phyloP scores from a whole-genome alignment of 345 rosid species.

The Heritiera fomes region DNA sequence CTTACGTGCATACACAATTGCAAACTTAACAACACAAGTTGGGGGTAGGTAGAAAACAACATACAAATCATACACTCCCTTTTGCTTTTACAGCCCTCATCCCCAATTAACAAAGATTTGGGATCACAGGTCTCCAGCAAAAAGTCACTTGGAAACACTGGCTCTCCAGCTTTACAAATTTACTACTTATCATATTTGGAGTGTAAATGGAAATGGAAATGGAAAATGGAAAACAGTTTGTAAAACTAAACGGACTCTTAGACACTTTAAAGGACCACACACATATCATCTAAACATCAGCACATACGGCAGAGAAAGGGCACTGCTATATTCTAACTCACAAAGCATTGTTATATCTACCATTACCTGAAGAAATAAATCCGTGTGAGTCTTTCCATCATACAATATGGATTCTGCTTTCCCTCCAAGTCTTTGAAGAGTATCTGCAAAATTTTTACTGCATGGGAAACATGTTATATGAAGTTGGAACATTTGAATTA shows the following conservation, averaged over 20 bases:
- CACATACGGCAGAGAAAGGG: background rate
- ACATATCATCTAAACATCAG: too few relatives aligned
- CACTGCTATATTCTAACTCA: background rate
- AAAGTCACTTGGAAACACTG: background rate
- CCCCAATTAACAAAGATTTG: background rate
- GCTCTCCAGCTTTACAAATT: too few relatives aligned
- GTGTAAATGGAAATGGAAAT: too few relatives aligned
- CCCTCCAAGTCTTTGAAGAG: slow-evolving; percentile 71
- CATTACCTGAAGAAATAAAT: slow-evolving; percentile 89
- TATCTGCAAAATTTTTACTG: slow-evolving; percentile 77
- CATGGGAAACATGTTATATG: slow-evolving; percentile 20
- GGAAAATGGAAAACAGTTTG: too few relatives aligned
- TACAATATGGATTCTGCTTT: slow-evolving; percentile 71
- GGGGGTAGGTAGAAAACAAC: background rate
- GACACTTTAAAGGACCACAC: too few relatives aligned
- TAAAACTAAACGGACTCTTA: too few relatives aligned
- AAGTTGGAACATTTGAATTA: background rate
- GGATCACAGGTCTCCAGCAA: background rate
- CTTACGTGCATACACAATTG: background rate
- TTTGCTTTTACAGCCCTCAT: background rate
- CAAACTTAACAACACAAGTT: background rate
- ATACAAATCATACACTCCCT: background rate
- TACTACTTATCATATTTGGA: too few relatives aligned
- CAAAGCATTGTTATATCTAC: background rate
- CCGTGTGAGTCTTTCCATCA: slow-evolving; percentile 93